Base-by-base conservation (phyloP, 257 asterid genomes). In the Solanum dulcamara region DNA sequence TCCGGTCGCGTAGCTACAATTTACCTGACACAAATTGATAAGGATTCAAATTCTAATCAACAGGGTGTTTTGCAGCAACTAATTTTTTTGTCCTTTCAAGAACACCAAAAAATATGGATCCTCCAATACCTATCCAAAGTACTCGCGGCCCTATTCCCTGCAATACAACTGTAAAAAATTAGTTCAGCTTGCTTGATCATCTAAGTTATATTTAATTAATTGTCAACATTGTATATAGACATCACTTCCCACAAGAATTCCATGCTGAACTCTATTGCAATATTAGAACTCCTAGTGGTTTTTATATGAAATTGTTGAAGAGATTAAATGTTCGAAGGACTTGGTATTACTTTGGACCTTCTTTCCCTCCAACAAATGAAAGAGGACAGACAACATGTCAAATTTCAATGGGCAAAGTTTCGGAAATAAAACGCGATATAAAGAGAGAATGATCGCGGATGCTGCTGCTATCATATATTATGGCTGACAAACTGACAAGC, bases 111-210 rank as follows among this genome's bases (percentile, higher is more conserved):
- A 93, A 93, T 85, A 93, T 93, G 24, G 92, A 92, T 84, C 95
- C 95, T 35, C 97, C 95, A 1, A 93, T 86, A 24, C 97, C 97
- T 84, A 93, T 91, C 97, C 97, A 93, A 83, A 92, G 85, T 77
- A 93, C 92, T 87, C 95, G 87, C 12, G 94, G 91, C 3, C 97
- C 97, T 33, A 93, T 72, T 3, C 97, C 97, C 97, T 92, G 92
- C 87, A 88, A 83, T 66, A 32, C 50, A 71, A 18, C 32, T 67
- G 30, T 15, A 32, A 50, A 48, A 22, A 24, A 38, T 60, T 48
- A 81, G 24, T 79, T 85, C 10, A 66, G 26, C 77, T 24, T 64
- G 44, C 28, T 32, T 10, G 30, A 83, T 33, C 1, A 2, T 85
- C 35, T 14, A 6, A 80, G 77, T 15, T 22, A 32, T 4, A 33